These are phyloP conservation scores for Jatropha podagrica DNA, from an alignment of 441 rosid genomes.

Conservation along the genomic window DNA sequence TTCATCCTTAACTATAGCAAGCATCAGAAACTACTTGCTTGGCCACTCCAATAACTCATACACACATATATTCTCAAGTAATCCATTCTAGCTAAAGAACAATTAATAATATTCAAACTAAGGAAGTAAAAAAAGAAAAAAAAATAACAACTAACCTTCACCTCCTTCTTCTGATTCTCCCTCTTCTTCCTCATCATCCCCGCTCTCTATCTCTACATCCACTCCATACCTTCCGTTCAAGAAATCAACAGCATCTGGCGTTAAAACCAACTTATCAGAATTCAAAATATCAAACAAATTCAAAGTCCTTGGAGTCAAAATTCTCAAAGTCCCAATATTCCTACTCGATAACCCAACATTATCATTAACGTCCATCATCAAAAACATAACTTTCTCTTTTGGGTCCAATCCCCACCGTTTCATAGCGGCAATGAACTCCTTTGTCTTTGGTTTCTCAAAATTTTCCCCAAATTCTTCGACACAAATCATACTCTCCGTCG, in stretches of 20 bases:
- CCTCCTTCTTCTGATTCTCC: constrained; percentile 30
- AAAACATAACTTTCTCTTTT: constrained; percentile 73
- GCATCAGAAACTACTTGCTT: background rate
- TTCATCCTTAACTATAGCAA: background rate
- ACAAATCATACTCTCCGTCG: constrained; percentile 57
- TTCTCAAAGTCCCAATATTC: constrained; percentile 82
- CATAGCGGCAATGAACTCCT: constrained; percentile 78
- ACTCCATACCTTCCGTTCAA: constrained; percentile 78
- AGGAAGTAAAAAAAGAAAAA: background rate
- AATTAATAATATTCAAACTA: background rate
- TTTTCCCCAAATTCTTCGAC: constrained; percentile 84
- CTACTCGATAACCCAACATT: constrained; percentile 66
- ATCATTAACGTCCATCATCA: constrained; percentile 67
- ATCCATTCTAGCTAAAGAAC: background rate
- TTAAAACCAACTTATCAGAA: constrained; percentile 73
- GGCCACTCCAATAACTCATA: background rate
- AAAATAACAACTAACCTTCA: constrained; percentile 56
- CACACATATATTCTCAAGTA: background rate
- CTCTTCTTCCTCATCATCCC: constrained; percentile 43
- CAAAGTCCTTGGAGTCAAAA: constrained; percentile 84
- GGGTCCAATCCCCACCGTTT: constrained; percentile 89
- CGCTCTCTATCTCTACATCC: constrained; percentile 35
- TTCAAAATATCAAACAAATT: constrained; percentile 89
- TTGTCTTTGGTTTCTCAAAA: constrained; percentile 78
- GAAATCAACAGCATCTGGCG: constrained; percentile 72